Percentiles rank a stretch among this genome's conserved stretches.
These are phyloP conservation scores for Geotrichum bryndzae DNA, from an alignment of 1,139 yeast genomes.

Conservation along the genomic window DNA sequence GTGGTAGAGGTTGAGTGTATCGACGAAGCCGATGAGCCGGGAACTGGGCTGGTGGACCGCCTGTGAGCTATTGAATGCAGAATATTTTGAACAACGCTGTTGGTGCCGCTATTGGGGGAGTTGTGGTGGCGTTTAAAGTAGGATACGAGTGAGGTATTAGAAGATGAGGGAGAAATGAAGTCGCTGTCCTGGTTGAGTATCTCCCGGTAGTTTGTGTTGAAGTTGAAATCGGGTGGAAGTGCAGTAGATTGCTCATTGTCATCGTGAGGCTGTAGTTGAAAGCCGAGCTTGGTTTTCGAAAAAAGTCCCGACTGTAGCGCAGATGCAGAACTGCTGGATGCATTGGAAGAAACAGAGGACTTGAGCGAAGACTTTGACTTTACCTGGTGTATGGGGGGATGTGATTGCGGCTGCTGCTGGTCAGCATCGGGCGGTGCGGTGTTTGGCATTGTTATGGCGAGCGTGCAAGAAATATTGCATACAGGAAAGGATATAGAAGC, in stretches of 20 bases:
- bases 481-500: neutral
- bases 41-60: neutral
- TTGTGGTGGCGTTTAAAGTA: conserved; percentile 8
- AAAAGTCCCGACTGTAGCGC: neutral
- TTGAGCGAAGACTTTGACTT: neutral
- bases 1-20: neutral
- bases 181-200: neutral
- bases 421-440: neutral
- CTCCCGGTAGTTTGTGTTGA: neutral
- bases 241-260: neutral
- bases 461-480: neutral
- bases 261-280: neutral
- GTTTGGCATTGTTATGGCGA: neutral
- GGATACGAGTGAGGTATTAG: conserved; percentile 8
- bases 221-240: neutral
- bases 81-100: neutral
- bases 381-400: neutral
- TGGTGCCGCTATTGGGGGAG: neutral
- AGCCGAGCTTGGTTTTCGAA: neutral
- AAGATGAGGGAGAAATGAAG: conserved; percentile 12
- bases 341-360: neutral
- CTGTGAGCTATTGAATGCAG: neutral
- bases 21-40: neutral
- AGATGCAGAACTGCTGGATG: neutral
- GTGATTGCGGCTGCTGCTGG: neutral